Evolutionary conservation across 2,329 filamentous ascomycete genomes (phyloP).

Genomic region (Blastomyces parvus): DNA sequence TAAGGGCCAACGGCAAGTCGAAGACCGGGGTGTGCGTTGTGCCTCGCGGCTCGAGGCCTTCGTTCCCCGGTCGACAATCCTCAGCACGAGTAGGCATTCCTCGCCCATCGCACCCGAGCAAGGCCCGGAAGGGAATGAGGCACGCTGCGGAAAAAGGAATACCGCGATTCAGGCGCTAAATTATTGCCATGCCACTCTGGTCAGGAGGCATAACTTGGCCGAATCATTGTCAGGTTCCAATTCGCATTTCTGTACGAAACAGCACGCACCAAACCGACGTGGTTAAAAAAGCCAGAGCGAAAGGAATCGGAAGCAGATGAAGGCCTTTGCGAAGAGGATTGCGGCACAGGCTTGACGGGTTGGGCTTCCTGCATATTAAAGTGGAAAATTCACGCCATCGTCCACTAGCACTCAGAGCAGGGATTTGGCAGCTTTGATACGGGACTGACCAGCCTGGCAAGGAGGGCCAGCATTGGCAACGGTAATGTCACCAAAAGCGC

Average conservation of each 20-base stretch:
- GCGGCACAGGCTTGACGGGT: slow-evolving; percentile 5
- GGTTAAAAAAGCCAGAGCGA: background rate
- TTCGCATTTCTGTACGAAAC: background rate
- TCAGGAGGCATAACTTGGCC: background rate
- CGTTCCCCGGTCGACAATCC: background rate
- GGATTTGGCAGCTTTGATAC: background rate
- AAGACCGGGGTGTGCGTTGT: background rate
- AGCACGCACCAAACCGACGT: background rate
- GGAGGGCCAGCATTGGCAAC: background rate
- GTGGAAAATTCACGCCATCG: background rate
- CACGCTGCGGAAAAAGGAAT: background rate
- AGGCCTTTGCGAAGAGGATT: background rate
- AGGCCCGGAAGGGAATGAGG: background rate
- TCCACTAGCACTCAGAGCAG: background rate
- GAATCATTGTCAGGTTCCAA: background rate
- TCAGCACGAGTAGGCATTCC: background rate
- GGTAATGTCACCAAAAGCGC: background rate
- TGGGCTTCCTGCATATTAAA: slow-evolving; percentile 10
- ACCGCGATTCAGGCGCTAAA: background rate
- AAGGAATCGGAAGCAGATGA: background rate
- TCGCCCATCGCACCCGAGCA: background rate
- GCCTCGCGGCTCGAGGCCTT: slow-evolving; percentile 4
- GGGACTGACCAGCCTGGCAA: background rate
- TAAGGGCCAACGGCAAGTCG: background rate
- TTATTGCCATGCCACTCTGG: background rate